Base-by-base conservation (phyloP, 805 yeast species). In the Millerago galiae region DNA sequence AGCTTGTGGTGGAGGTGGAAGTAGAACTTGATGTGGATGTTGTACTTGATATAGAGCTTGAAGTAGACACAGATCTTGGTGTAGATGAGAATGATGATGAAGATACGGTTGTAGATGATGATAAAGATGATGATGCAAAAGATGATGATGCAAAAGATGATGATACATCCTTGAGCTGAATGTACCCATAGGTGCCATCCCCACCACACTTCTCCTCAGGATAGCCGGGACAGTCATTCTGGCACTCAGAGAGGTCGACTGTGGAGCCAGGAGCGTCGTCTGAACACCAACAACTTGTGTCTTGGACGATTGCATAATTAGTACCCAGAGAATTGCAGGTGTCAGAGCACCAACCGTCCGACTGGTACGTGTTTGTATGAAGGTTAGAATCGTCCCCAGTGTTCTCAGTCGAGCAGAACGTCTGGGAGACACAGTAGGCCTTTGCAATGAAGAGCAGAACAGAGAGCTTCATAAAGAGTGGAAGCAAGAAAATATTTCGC, bases 271-370 rank as follows among this genome's bases (percentile, higher is more conserved):
- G 86, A 16, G 70, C 58, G 8, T 53, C 47, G 52, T 79, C 69
- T 6, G 84, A 69, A 55, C 88, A 81, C 81, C 83, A 81, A 57
- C 88, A 81, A 36, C 62, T 31, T 31, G 61, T 47, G n/a, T 65
- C 68, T 49, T 66, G 77, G 30, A 80, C 59, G 33, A 81, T 69
- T 14, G 78, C 87, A 44, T 68, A 76, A 9, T 75, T 67, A 47
- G 33, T 25, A 10, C 45, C 45, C 3, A 39, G 17, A 8, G 73
- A 74, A 2, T 42, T 14, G 53, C 87, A 81, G 16, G 63, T 57
- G 35, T 61, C 66, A 3, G 66, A 52, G 54, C 88, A 81, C 10
- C 53, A 55, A 3, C 88, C 88, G 49, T 69, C 74, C 17, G 72
- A 62, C 53, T 68, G 71, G 43, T 48, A 71, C 8, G 17, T 11